Evolutionary conservation across 805 yeast genomes (phyloP), one percentile per base, ranked within the genome.

Genomic region (Starmerella vaccinii): DNA sequence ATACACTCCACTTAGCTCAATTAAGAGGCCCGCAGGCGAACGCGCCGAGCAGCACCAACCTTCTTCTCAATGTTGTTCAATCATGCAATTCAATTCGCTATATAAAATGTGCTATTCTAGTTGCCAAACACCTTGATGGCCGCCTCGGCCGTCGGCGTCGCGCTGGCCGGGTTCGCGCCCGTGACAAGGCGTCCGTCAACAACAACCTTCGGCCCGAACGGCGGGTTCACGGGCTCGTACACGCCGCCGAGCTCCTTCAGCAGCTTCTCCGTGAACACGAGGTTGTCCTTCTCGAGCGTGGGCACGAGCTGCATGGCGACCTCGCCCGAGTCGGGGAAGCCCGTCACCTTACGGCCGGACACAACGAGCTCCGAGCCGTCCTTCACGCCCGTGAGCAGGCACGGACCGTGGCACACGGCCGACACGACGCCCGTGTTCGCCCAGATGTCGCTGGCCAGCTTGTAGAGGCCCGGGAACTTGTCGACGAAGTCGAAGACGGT

Each of bases 401-500:
- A 71, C n/a, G 82, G 82, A 7, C 83, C 86, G 57, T 80, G 84
- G 64, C 86, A 80, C 8, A 80, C 84, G 15, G 84, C 82, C 39
- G 78, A 64, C 22, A 80, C 73, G 35, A 78, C 72, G 45, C 83
- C 84, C 35, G 75, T 76, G 19, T 72, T 63, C 29, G 65, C 66
- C 61, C 74, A 77, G 46, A 79, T 72, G 21, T 67, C 65, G 26
- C 68, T 64, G 19, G 78, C 81, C 39, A 76, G 51, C 22, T 61
- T 54, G 49, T 74, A 77, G 48, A 80, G 64, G 16, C 61, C 70
- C 5, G 61, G 64, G 15, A 82, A 81, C 3, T 62, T 67, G 30
- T 52, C 59, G 41, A 81, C 81, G 64, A 70, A 78, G 62, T 80
- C 86, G 56, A 72, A 76, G 37, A 74, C 56, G 26, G 81, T 68